A percentile compares a stretch with the other conserved stretches of the same genome.
These are phyloP conservation scores for Myrica gale DNA, from an alignment of 306 rosid genomes.

Conservation along the genomic window DNA sequence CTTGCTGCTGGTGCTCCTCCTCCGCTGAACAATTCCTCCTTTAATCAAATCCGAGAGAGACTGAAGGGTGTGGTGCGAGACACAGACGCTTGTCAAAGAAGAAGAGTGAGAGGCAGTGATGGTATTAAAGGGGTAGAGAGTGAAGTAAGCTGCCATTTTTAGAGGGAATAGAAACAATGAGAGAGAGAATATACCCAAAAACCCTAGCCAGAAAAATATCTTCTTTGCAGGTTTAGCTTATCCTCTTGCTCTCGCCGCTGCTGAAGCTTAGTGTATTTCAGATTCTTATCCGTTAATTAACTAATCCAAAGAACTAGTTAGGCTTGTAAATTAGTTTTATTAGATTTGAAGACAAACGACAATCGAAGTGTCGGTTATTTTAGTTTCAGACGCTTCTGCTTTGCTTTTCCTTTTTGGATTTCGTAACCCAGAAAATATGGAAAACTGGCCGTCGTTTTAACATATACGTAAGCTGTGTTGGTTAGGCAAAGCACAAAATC, in stretches of 20 bases:
- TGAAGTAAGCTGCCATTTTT: constrained; percentile 43
- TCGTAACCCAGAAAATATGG: not conserved
- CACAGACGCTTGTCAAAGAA: constrained; percentile 17
- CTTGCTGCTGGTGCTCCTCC: constrained; percentile 1
- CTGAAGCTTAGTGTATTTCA: not conserved
- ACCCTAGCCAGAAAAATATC: constrained; percentile 50
- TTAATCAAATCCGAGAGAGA: constrained; percentile 13
- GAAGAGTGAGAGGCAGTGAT: constrained; percentile 9
- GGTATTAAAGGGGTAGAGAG: constrained; percentile 43
- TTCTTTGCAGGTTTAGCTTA: not conserved
- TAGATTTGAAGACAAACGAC: too few species aligned
- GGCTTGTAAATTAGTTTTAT: too few species aligned
- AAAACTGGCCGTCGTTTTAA: not conserved
- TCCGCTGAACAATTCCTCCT: constrained; percentile 7
- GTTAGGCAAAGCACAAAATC: too few species aligned
- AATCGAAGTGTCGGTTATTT: too few species aligned
- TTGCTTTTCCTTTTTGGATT: not conserved
- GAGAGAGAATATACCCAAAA: constrained; percentile 60
- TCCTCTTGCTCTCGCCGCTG: constrained; percentile 7
- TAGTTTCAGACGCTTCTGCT: not conserved
- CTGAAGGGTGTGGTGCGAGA: constrained; percentile 6
- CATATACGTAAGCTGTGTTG: not conserved
- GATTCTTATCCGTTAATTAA: not conserved
- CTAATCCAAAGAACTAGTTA: too few species aligned
- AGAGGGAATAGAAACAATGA: constrained; percentile 5